Base-by-base conservation (phyloP, 352 stramenopile species). In the Globisporangium abappressorium region DNA sequence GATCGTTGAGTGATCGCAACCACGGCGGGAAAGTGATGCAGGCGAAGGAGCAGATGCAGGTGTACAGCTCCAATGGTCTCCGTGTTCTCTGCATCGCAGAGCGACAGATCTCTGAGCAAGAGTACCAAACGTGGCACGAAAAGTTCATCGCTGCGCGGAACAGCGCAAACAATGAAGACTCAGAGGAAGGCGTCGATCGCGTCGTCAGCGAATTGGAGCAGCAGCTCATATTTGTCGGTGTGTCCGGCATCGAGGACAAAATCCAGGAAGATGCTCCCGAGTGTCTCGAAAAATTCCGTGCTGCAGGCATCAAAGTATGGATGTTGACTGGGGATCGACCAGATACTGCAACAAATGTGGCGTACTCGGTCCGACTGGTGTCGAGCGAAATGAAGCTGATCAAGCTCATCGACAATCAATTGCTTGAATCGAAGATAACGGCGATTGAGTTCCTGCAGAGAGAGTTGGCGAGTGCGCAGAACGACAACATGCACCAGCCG, bases 31-130 rank as follows among this genome's bases (percentile, higher is more conserved):
- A 56, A 18, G 49, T 84, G 28, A 22, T 79, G 11, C 70, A 72
- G 49, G 72, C 72, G 9, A 78, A 79, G 63, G 71, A 82, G 9
- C 72, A 87, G 26, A 78, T 91, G 75, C 79, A 83, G 56, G 28
- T 64, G 12, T 89, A 93, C 53, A 78, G 85, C 5, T 71, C 77
- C 9, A 76, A 84, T 43, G 89, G 87, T 2, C 67, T 96, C 3
- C 84, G 90, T 8, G 89, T 92, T 5, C 68, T 96, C 6, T 89
- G 87, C 26, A 78, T 96, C 28, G 86, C 80, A 2, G 73, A 93
- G 53, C 64, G 80, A 18, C 76, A 83, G 46, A 60, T 97, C 9
- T 71, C 70, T 5, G 59, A 79, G 8, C 71, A 78, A 0, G 79
- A 94, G 15, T 94, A 91, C 65, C 57, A 64, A 0, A 15, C 20